phyloP scores from a whole-genome alignment of 192 early-diverging fungal species.

The Coemansia sp. region DNA sequence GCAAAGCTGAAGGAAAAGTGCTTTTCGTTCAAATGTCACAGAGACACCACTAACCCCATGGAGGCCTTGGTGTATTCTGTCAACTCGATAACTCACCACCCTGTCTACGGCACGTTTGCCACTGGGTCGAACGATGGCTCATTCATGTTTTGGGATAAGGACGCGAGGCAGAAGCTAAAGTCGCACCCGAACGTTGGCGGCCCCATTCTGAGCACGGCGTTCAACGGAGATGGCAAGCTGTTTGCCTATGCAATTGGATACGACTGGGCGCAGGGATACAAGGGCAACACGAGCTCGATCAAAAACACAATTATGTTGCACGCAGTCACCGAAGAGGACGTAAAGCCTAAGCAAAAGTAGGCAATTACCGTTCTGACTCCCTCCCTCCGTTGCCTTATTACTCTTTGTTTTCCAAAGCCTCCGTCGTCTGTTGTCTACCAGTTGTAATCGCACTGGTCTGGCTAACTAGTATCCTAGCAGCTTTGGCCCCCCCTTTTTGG shows the following conservation, averaged over 20 bases:
- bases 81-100: slow-evolving; percentile 53
- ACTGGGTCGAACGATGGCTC: slow-evolving; percentile 87
- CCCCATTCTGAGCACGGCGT: slow-evolving; percentile 75
- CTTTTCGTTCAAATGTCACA: slow-evolving; percentile 96
- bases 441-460: background rate
- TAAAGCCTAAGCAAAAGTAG: slow-evolving; percentile 72
- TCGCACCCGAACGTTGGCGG: slow-evolving; percentile 64
- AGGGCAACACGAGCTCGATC: slow-evolving; percentile 61
- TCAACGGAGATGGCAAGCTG: slow-evolving; percentile 82
- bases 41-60: slow-evolving; percentile 62
- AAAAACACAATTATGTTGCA: slow-evolving; percentile 83
- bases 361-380: slow-evolving; percentile 36
- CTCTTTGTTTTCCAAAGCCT: background rate
- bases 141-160: slow-evolving; percentile 95
- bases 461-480: background rate
- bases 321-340: slow-evolving; percentile 75
- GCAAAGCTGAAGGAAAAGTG: slow-evolving; percentile 64
- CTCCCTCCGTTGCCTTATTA: background rate
- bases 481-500: background rate
- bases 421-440: background rate
- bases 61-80: slow-evolving; percentile 70
- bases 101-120: slow-evolving; percentile 82
- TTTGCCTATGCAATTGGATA: slow-evolving; percentile 94
- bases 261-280: slow-evolving; percentile 85
- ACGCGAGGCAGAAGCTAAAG: slow-evolving; percentile 86